A percentile compares a stretch with the other conserved stretches of the same genome.
Evolutionary conservation across 148 eudicot species (phyloP).

Genomic region (Persicaria tinctoria): DNA sequence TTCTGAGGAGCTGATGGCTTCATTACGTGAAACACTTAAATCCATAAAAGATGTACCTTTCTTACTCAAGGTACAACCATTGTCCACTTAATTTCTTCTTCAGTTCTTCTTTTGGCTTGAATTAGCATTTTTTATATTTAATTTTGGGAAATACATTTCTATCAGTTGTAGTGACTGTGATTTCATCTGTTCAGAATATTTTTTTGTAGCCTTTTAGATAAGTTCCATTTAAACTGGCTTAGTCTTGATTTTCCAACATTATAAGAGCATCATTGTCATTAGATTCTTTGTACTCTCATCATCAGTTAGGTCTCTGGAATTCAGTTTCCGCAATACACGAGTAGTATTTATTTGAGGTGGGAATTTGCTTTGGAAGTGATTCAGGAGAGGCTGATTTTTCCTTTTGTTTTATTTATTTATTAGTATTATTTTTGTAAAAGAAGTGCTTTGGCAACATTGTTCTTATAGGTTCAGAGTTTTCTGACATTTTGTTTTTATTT

Average conservation of each 20-base stretch:
- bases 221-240: not conserved
- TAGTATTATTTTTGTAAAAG: not conserved
- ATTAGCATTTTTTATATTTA: not conserved
- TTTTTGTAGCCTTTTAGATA: slow-evolving; percentile 2
- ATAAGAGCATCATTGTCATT: slow-evolving; percentile 1
- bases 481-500: slow-evolving; percentile 16
- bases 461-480: not conserved
- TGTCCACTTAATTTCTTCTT: slow-evolving; percentile 4
- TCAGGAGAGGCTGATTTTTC: not conserved
- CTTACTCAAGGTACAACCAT: slow-evolving; percentile 62
- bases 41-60: slow-evolving; percentile 77
- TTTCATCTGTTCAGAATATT: not conserved
- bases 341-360: no score
- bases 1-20: slow-evolving; percentile 71
- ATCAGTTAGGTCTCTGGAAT: not conserved
- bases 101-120: not conserved
- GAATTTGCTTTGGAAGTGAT: slow-evolving; percentile 2
- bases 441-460: not conserved
- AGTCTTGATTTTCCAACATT: not conserved
- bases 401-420: no score
- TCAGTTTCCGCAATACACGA: not conserved
- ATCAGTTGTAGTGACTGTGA: not conserved
- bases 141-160: not conserved
- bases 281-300: not conserved
- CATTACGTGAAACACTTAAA: slow-evolving; percentile 77